Evolutionary conservation across 495 filamentous ascomycete genomes (phyloP), one percentile per base, ranked within the genome.

Genomic region (Penicillium egyptiacum): DNA sequence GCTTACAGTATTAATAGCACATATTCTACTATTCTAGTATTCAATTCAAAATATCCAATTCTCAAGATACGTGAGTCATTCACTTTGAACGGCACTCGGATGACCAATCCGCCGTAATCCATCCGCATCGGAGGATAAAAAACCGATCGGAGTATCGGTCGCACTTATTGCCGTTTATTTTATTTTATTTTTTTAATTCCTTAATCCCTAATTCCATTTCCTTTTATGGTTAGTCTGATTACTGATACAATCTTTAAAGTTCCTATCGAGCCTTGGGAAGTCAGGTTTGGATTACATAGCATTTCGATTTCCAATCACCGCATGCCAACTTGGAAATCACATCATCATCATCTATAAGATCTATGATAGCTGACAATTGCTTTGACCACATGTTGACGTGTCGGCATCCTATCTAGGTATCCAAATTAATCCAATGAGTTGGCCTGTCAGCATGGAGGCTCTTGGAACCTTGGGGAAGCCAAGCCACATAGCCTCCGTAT

Each of bases 51-150:
- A 30, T 30, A 30, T 30, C 9, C 28, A 30, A 30, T 30, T 11
- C 23, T 25, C 4, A 30, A 30, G 10, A 30, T 30, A 22, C 9
- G 19, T 54, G 51, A 54, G 41, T 54, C 51, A 46, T 23, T 7
- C 0, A 17, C 3, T 8, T 25, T 31, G 23, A n/a, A 51, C 48
- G 23, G 26, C 26, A 33, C 30, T 33, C 52, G 52, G 52, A 55
- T 55, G 53, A 47, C 53, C 53, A 55, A 55, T 54, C 7, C 41
- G 30, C 52, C 42, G 52, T 54, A 31, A 17, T 20, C 50, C 50
- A 17, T 20, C 50, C 50, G 50, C 17, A n/a, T 16, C 26, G 45
- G 45, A 48, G 45, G 26, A 20, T 47, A 48, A 31, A 46, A 19
- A 31, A 28, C 25, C n/a, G 30, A 20, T n/a, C 50, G 50, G 50